Evolutionary conservation across 2,329 filamentous ascomycete genomes (phyloP), one percentile per base, ranked within the genome.

Genomic region (Setomelanomma holmii): DNA sequence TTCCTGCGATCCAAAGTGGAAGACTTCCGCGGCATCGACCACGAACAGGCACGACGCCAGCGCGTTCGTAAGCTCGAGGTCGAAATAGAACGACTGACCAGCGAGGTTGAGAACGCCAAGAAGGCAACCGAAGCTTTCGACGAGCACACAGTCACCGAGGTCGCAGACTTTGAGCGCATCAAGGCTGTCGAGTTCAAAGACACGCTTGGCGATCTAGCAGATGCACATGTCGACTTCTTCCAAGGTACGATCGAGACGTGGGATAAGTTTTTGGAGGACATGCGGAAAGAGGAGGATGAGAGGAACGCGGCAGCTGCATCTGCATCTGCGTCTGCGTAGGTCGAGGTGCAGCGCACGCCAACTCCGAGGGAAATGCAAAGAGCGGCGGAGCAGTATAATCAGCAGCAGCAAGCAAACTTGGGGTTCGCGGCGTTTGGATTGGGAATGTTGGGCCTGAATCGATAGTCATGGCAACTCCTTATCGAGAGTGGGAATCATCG

Each of bases 1-100:
- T 98, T 97, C 79, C 84, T 99, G 62, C 89, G 93, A 39, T 88
- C 89, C 72, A 98, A 98, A 76, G 89, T 99, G 68, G 95, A 99
- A 76, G 95, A 99, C 71, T 93, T 97, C 58, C 88, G 95, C 16
- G 95, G 95, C 12, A 93, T 99, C 4, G 95, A 99, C 75, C 95
- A 98, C 76, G 95, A 98, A 73, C 91, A 96, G 68, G 87, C 89
- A 12, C 87, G 93, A 1, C 86, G 93, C 12, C 93, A 98, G 73
- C 86, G 93, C 23, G 84, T 93, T 45, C 87, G 95, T 52, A 96
- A 95, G 76, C 83, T 98, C 4, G 95, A 99, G 76, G 82, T 98
- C 43, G 88, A 91, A 60, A 96, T 99, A 63, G 91, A 96, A 66
- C 90, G 96, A 68, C 82, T 99, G 35, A 96, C 91, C 2, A 84